Percentiles rank a stretch among this genome's conserved stretches.
Evolutionary conservation across 1,284 basidiomycete genomes (phyloP).

Genomic region (Malassezia dermatis): DNA sequence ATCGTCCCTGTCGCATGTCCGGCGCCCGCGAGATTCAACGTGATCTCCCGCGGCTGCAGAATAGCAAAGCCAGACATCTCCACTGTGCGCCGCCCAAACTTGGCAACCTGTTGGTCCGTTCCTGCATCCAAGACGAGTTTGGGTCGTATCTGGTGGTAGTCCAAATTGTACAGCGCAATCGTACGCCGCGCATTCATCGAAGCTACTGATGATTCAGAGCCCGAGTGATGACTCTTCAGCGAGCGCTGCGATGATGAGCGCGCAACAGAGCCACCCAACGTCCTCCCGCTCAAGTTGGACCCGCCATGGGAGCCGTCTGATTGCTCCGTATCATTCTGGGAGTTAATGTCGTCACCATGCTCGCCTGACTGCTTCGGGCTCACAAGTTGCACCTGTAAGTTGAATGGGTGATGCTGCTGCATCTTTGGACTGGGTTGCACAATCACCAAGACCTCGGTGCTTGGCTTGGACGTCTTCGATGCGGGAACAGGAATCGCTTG

Average conservation of each 20-base stretch:
- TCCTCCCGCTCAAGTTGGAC: constrained; percentile 21
- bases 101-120: constrained; percentile 86
- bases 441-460: constrained; percentile 40
- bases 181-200: constrained; percentile 55
- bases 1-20: not conserved
- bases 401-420: constrained; percentile 73
- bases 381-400: constrained; percentile 85
- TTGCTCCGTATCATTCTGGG: not conserved
- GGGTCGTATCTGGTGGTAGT: constrained; percentile 82
- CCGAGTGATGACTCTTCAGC: constrained; percentile 28
- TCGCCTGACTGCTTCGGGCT: constrained; percentile 10
- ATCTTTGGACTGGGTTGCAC: constrained; percentile 69
- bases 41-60: constrained; percentile 41
- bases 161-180: constrained; percentile 84
- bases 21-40: not conserved
- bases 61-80: constrained; percentile 48
- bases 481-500: not conserved
- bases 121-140: constrained; percentile 83
- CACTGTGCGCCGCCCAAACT: constrained; percentile 67
- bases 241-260: constrained; percentile 15
- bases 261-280: constrained; percentile 18
- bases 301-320: not conserved
- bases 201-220: not conserved
- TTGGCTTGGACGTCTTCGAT: not conserved
- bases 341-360: not conserved